Evolutionary conservation across 1,139 yeast species (phyloP).

Genomic region (Suhomyces bokatorum): DNA sequence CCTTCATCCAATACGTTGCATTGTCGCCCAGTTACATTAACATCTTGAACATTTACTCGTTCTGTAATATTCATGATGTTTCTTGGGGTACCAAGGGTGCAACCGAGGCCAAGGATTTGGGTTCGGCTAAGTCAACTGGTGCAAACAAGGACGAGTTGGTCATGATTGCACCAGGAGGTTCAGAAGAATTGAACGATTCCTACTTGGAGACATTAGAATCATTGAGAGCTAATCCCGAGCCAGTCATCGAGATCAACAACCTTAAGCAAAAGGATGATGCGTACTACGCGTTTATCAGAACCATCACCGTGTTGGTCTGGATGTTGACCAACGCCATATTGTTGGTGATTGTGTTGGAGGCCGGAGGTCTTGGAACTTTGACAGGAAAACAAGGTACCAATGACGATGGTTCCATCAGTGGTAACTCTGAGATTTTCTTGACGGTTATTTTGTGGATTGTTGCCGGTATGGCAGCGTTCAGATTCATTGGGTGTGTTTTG

Average conservation of each 20-base stretch:
- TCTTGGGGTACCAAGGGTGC: conserved; percentile 89
- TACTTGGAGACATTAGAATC: conserved; percentile 54
- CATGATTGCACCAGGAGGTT: conserved; percentile 65
- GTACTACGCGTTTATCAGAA: conserved; percentile 47
- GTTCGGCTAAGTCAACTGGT: conserved; percentile 60
- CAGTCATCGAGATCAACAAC: conserved; percentile 20
- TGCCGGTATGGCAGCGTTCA: conserved; percentile 47
- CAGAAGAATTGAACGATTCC: conserved; percentile 59
- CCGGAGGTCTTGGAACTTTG: conserved; percentile 41
- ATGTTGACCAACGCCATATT: conserved; percentile 46
- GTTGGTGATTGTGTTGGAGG: conserved; percentile 43
- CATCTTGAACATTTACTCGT: conserved; percentile 77
- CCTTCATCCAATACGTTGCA: conserved; percentile 68
- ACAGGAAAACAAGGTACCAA: conserved; percentile 22
- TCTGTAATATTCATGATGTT: conserved; percentile 82
- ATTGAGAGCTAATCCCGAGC: conserved; percentile 36
- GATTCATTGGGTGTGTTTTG: conserved; percentile 43
- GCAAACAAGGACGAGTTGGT: conserved; percentile 63
- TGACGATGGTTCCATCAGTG: conserved; percentile 33
- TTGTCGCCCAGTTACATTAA: conserved; percentile 77
- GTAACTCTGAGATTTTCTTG: conserved; percentile 43
- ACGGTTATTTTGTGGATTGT: conserved; percentile 51
- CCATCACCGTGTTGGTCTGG: conserved; percentile 50
- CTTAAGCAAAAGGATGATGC: conserved; percentile 37
- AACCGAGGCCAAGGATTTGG: conserved; percentile 63